A percentile compares a stretch with the other conserved stretches of the same genome.
These are phyloP conservation scores for Gossypium herbaceum DNA, from an alignment of 345 rosid genomes.

Conservation along the genomic window DNA sequence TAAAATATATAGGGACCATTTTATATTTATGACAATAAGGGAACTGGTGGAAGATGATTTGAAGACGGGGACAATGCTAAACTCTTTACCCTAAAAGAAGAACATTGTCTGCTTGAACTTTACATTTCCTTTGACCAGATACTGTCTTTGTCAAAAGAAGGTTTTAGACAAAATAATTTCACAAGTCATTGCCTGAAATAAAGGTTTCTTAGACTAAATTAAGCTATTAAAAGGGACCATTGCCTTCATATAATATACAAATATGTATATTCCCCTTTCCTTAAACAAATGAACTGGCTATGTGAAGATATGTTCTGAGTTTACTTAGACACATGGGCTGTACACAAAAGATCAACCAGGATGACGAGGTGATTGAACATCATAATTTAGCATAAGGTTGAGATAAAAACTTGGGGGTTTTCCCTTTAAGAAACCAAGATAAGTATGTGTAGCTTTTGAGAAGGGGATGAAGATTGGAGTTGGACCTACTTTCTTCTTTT, in stretches of 20 bases:
- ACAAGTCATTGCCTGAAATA: background rate
- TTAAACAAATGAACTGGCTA: background rate
- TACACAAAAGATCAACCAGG: background rate
- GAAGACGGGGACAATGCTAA: background rate
- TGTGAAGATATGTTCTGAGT: background rate
- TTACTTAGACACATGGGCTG: conserved; percentile 3
- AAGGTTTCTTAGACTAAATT: background rate
- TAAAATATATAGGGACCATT: conserved; percentile 20
- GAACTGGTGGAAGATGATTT: background rate
- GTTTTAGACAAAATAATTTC: conserved; percentile 9
- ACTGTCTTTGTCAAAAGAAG: background rate
- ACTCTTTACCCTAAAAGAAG: conserved; percentile 1
- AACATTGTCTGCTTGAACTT: background rate
- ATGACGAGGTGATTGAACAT: background rate
- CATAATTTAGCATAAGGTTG: background rate
- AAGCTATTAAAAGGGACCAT: background rate
- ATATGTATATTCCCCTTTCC: background rate
- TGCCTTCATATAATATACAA: background rate
- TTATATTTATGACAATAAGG: background rate
- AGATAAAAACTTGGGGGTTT: too few relatives aligned
- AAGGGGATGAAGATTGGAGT: too few relatives aligned
- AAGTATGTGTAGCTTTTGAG: too few relatives aligned
- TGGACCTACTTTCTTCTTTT: background rate
- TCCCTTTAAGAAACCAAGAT: too few relatives aligned
- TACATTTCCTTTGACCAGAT: background rate